Base-by-base conservation (phyloP, 768 basidiomycete genomes). In the Strobilomyces confusus region DNA sequence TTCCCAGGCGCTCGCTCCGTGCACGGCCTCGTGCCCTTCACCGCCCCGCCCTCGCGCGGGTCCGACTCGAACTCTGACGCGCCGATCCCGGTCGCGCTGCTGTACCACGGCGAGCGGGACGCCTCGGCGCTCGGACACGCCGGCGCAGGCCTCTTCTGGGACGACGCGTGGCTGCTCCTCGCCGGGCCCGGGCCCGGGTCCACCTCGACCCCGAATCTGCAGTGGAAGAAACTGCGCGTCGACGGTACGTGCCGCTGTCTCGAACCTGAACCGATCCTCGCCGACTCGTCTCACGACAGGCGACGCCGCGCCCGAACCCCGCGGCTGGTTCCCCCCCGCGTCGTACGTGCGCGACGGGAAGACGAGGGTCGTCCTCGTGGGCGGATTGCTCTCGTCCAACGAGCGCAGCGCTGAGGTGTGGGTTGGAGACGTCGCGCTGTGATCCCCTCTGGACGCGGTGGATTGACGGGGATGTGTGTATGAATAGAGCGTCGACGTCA, bases 241-340 rank as follows among this genome's bases (percentile, higher is more conserved):
- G 48, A 34, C 7, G 63, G 56, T 50, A 22, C 55, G 44, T 51
- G 9, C 15, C 15, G 0, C 15, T 13, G 11, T 41, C 20, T 38
- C 38, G 12, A 9, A 19, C 11, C n/a, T n/a, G n/a, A n/a, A n/a
- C n/a, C n/a, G n/a, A n/a, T n/a, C n/a, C n/a, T n/a, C n/a, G n/a
- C n/a, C n/a, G n/a, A n/a, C n/a, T n/a, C n/a, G n/a, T n/a, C 8
- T 26, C 26, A 8, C 8, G 26, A 23, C 14, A 48, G 48, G 48
- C 4, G 15, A 29, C 3, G 3, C 26, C 2, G 34, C 23, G 0
- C 73, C 76, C 4, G 65, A 69, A 29, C 64, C 71, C 0, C 63
- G 77, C 15, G 77, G 78, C 0, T 80, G 79, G 77, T 75, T 80
- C 58, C 63, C 71, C 1, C 55, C 67, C 0, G 69, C 69, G 1